A percentile compares a stretch with the other conserved stretches of the same genome.
Evolutionary conservation across 257 asterid genomes (phyloP).

Genomic region (Nicotiana knightiana): DNA sequence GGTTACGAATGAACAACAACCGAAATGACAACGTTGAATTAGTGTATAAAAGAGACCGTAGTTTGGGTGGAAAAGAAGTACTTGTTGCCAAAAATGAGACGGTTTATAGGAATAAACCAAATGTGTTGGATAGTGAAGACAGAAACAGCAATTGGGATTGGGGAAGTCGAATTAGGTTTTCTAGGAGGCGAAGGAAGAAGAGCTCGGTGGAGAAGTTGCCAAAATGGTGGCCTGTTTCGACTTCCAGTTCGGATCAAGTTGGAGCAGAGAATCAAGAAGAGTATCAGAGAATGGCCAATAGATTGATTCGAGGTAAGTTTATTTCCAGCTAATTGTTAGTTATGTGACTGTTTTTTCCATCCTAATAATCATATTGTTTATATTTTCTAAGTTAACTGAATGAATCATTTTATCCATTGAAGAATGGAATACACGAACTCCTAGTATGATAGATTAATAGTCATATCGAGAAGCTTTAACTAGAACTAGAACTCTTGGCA

Average conservation of each 20-base stretch:
- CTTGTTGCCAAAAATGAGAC: constrained; percentile 55
- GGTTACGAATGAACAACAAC: neutral
- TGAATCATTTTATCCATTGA: neutral
- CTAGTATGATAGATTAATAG: neutral
- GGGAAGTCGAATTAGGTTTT: constrained; percentile 12
- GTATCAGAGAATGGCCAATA: constrained; percentile 62
- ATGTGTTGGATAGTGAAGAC: constrained; percentile 14
- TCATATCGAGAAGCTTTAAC: neutral
- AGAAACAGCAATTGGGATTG: neutral
- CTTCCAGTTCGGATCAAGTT: constrained; percentile 14
- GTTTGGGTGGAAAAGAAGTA: constrained; percentile 90
- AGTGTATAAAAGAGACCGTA: constrained; percentile 78
- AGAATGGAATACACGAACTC: neutral
- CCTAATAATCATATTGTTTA: neutral
- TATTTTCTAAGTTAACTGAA: neutral
- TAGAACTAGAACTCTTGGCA: neutral
- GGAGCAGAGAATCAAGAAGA: constrained; percentile 45
- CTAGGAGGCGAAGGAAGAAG: constrained; percentile 33
- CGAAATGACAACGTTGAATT: constrained; percentile 25
- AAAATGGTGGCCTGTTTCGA: constrained; percentile 76
- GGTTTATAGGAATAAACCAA: constrained; percentile 16
- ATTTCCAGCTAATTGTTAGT: constrained; percentile 1
- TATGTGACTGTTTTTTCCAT: neutral
- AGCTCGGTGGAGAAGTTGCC: constrained; percentile 47
- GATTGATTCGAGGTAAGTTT: constrained; percentile 57